Base-by-base conservation (phyloP, 495 filamentous ascomycete genomes). In the Darksidea phi region DNA sequence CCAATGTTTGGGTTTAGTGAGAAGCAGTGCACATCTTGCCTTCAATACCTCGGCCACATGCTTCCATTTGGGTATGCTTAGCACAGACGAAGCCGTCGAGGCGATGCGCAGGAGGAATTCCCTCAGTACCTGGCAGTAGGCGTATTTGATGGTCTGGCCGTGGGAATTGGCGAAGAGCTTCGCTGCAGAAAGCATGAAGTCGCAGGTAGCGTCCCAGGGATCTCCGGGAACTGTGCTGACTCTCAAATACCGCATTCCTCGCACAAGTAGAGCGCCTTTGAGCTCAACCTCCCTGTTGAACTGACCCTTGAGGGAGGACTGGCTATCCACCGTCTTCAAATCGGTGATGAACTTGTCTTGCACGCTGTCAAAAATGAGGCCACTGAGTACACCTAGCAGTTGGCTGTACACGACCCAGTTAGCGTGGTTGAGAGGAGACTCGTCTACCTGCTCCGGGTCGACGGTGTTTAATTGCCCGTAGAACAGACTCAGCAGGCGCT, bases 351-450 rank as follows among this genome's bases (percentile, higher is more conserved):
- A 99, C 21, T 89, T 84, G 54, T 86, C 82, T 23, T 88, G 82
- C 26, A 99, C 93, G 60, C 84, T 89, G 25, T 83, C 76, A 73
- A 99, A 96, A 69, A 92, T 90, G 63, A 90, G 83, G 52, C 87
- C 88, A 73, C 94, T 95, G 91, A 99, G 96, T 23, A 89, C 91
- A 13, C 94, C 94, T 11, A 99, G 78, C 17, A 97, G 76, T 68
- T 95, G 90, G 23, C 88, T 86, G 67, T 95, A 96, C 12, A 97
- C 86, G 54, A 87, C 87, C 94, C 94, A 97, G 71, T 97, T 97
- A 15, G 94, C 87, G 76, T 91, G 83, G 59, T 89, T 87, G 7
- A 96, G 80, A 5, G 89, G 84, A 1, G 90, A 96, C 11, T 81
- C 79, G 18, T 85, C 78, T 13, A 97, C 79, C 67, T 88, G 84